Conservation (phyloP, 768 basidiomycete genomes). For the Lyophyllum semitale region DNA sequence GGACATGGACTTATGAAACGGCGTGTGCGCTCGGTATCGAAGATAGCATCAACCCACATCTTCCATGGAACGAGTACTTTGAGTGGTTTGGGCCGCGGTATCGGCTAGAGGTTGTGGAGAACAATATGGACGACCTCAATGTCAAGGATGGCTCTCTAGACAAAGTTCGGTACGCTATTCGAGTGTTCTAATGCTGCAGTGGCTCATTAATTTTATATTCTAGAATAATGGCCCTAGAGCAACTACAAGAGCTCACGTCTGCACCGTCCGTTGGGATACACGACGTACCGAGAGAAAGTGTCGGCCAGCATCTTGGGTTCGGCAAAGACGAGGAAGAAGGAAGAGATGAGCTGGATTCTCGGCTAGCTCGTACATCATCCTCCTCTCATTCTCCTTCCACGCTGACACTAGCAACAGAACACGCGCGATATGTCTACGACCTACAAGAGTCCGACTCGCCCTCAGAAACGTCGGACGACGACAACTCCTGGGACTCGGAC, state of each 20-base stretch:
- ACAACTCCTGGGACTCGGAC: constrained; percentile 46
- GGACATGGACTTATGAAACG: constrained; percentile 96
- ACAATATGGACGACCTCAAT: constrained; percentile 96
- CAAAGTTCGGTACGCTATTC: constrained; percentile 64
- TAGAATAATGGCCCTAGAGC: constrained; percentile 42
- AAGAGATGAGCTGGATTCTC: constrained; percentile 66
- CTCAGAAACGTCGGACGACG: constrained; percentile 48
- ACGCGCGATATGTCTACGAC: constrained; percentile 63
- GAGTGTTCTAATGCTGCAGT: background rate
- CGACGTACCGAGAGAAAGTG: constrained; percentile 71
- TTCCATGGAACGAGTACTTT: constrained; percentile 89
- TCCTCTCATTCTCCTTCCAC: background rate
- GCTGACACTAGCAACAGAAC: constrained; percentile 44
- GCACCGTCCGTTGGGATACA: constrained; percentile 90
- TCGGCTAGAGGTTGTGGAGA: constrained; percentile 85
- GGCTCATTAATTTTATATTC: background rate
- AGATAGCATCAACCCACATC: constrained; percentile 70
- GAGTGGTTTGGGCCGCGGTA: constrained; percentile 98
- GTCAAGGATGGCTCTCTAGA: constrained; percentile 79
- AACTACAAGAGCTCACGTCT: constrained; percentile 38
- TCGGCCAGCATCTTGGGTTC: constrained; percentile 66
- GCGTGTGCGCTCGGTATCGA: constrained; percentile 92
- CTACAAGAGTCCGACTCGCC: constrained; percentile 51
- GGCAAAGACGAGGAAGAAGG: constrained; percentile 48
- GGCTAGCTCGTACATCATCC: constrained; percentile 63